Percentiles rank a stretch among this genome's conserved stretches.
These are phyloP conservation scores for Coelastrella sp. DNA, from an alignment of 139 green algal species.

Conservation along the genomic window DNA sequence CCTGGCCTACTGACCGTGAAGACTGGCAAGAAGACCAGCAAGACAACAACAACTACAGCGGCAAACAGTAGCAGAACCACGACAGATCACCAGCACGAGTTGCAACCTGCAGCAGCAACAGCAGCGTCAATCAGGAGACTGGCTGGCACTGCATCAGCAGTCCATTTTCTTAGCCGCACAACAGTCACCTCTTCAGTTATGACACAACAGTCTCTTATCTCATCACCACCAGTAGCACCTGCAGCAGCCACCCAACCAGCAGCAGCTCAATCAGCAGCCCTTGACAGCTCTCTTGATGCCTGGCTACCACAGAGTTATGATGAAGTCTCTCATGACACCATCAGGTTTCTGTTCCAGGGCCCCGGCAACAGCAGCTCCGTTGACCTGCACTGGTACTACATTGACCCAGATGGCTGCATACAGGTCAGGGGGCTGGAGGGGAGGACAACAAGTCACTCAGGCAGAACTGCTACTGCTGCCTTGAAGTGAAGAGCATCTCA, in stretches of 20 bases:
- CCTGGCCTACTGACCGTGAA: neutral
- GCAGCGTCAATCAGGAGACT: too few relatives aligned
- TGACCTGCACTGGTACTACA: conserved; percentile 23
- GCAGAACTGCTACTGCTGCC: neutral
- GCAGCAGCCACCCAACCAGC: conserved; percentile 6
- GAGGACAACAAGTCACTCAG: neutral
- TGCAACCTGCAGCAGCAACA: neutral
- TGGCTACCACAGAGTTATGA: neutral
- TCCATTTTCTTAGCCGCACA: too few relatives aligned
- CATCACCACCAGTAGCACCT: neutral
- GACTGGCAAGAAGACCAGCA: neutral
- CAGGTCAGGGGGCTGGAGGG: neutral
- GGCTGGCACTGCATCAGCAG: too few relatives aligned
- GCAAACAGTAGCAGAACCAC: neutral
- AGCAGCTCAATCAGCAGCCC: too few relatives aligned
- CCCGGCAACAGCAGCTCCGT: neutral
- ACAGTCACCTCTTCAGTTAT: too few relatives aligned
- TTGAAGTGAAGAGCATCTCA: neutral
- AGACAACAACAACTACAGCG: neutral
- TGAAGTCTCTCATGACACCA: neutral
- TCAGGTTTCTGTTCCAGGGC: conserved; percentile 23
- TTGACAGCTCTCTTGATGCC: too few relatives aligned
- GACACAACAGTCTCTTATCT: too few relatives aligned
- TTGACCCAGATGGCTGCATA: conserved; percentile 3
- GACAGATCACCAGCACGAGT: too few relatives aligned